Evolutionary conservation across 1,284 basidiomycete species (phyloP).

Genomic region (Rhodotorula mucilaginosa): DNA sequence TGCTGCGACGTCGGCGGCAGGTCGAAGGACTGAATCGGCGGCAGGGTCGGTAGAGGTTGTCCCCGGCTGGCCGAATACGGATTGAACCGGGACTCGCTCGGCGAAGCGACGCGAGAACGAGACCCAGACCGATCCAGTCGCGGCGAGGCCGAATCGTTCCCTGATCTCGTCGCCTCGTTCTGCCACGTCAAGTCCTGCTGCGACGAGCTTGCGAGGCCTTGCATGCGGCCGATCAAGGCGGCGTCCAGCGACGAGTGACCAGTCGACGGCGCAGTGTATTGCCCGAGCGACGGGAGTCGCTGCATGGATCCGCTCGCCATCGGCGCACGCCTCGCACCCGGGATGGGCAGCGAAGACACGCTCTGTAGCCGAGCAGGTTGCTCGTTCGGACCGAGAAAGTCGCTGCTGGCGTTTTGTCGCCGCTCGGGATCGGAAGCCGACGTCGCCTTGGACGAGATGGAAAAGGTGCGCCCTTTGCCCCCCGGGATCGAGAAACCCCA

Average conservation of each 20-base stretch:
- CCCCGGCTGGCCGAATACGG: slow-evolving; percentile 3
- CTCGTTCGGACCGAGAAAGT: slow-evolving; percentile 8
- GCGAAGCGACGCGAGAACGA: slow-evolving; percentile 15
- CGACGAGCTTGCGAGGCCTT: slow-evolving; percentile 29
- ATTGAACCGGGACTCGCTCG: slow-evolving; percentile 1
- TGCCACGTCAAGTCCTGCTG: slow-evolving; percentile 10
- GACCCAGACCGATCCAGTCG: slow-evolving; percentile 15
- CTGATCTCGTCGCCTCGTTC: background rate
- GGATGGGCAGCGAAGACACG: slow-evolving; percentile 15
- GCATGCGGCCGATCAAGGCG: slow-evolving; percentile 28
- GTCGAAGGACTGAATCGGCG: slow-evolving; percentile 10
- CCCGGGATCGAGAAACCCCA: slow-evolving; percentile 17
- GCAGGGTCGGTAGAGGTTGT: slow-evolving; percentile 9
- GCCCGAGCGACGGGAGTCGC: slow-evolving; percentile 11
- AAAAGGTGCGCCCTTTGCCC: slow-evolving; percentile 27
- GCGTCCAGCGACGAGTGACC: slow-evolving; percentile 38
- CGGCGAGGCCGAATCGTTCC: background rate
- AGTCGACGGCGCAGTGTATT: slow-evolving; percentile 25
- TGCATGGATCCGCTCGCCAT: slow-evolving; percentile 3
- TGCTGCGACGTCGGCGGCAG: slow-evolving; percentile 8
- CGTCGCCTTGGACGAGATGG: slow-evolving; percentile 37
- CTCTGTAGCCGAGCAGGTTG: slow-evolving; percentile 18
- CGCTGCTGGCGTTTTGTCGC: slow-evolving; percentile 11
- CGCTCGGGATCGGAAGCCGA: slow-evolving; percentile 37
- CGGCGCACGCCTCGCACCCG: background rate